Evolutionary conservation across 2,329 filamentous ascomycete species (phyloP), one percentile per base, ranked within the genome.

Genomic region (Microcyclospora pomicola): DNA sequence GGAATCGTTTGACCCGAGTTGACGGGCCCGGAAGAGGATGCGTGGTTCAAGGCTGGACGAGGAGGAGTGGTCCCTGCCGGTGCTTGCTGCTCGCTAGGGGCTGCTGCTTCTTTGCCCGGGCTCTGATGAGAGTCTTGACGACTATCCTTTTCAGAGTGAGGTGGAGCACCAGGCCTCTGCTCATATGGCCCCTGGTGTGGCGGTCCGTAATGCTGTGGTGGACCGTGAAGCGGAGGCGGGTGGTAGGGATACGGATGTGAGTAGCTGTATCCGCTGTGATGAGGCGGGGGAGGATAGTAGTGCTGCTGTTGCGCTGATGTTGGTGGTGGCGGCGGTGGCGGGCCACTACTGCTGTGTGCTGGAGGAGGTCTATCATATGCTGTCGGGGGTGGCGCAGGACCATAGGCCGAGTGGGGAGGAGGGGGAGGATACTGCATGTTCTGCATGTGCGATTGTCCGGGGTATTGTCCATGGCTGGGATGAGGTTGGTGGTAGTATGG

Each of bases 1-100:
- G 74, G 74, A 19, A 76, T 72, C 13, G 55, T 59, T 24, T 56
- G 54, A 13, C 49, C 52, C 15, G 53, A 54, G 27, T 45, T 53
- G 6, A 39, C 39, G 12, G 49, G 59, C 19, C 19, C 19, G 19
- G 19, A 4, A 24, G 19, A 24, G 19, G 19, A 24, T 5, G 19
- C 19, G 19, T 24, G 19, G 19, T 24, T 24, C 19, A 24, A 24
- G 61, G 69, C 53, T 58, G 56, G 10, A 49, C 59, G 46, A 31
- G 30, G 30, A n/a, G 30, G 30, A 31, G 30, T n/a, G 14, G 30
- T 15, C 30, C 58, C 56, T 40, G 59, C 48, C 19, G 60, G 50
- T 10, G 59, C 55, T 45, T 67, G 66, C 27, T 36, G 41, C 15
- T 42, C 38, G 31, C 27, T 28, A n/a, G 11, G 33, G n/a, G 59